These are phyloP conservation scores for Sistotremastrum suecicum DNA, from an alignment of 768 basidiomycete species.

Conservation along the genomic window DNA sequence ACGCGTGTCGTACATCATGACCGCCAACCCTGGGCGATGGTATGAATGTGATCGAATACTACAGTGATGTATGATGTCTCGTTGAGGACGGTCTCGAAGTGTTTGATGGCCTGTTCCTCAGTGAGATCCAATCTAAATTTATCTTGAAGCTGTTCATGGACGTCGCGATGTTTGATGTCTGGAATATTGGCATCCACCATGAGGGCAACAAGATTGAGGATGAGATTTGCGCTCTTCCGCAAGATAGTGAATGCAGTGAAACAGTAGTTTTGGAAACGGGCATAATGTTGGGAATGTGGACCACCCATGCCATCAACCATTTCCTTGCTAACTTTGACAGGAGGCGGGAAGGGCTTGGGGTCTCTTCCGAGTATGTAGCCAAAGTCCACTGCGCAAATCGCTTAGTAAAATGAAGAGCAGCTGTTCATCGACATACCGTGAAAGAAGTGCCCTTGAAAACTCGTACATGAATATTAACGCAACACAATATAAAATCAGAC, in stretches of 20 bases:
- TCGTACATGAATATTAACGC: neutral
- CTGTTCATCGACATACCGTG: conserved; percentile 45
- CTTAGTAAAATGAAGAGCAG: conserved; percentile 1
- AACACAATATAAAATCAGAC: neutral
- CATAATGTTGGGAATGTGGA: conserved; percentile 85
- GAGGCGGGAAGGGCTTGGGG: conserved; percentile 94
- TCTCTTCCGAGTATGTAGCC: conserved; percentile 97
- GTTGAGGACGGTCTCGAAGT: conserved; percentile 85
- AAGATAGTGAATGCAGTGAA: conserved; percentile 97
- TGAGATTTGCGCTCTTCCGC: conserved; percentile 93
- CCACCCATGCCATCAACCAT: conserved; percentile 99
- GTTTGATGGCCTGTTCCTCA: conserved; percentile 95
- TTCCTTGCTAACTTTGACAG: conserved; percentile 97
- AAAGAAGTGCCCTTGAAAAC: conserved; percentile 71
- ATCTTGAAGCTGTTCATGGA: conserved; percentile 84
- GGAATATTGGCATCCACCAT: conserved; percentile 98
- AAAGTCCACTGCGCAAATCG: conserved; percentile 64
- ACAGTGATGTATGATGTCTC: conserved; percentile 91
- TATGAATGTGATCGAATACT: conserved; percentile 88
- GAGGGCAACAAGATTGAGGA: conserved; percentile 87
- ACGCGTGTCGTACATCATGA: conserved; percentile 26
- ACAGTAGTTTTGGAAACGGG: conserved; percentile 90
- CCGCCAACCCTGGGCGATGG: conserved; percentile 80
- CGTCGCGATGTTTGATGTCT: conserved; percentile 86
- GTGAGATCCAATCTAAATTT: conserved; percentile 91